Evolutionary conservation across 305 asterid genomes (phyloP).

Genomic region (Solanum hybrid): DNA sequence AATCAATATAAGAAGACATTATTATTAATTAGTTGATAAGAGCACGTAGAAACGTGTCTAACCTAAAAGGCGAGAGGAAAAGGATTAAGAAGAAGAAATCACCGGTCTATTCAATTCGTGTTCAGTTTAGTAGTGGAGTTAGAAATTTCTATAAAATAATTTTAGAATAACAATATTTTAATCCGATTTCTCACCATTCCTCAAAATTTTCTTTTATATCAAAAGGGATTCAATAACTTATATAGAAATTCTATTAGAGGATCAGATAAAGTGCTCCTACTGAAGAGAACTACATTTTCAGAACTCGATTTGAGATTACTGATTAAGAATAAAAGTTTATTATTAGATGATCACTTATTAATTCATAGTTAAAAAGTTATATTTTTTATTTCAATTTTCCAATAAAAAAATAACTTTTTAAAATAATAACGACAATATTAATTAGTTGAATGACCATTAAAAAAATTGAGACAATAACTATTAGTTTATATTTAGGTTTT

Average conservation of each 20-base stretch:
- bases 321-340: too few species aligned
- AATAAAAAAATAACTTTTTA: too few species aligned
- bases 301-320: neutral
- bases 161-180: neutral
- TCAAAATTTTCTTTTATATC: neutral
- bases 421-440: too few species aligned
- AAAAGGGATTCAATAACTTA: neutral
- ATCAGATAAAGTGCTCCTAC: neutral
- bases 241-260: neutral
- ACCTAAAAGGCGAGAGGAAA: neutral
- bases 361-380: too few species aligned
- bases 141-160: neutral
- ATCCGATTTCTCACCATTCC: neutral
- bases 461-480: too few species aligned
- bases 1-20: neutral
- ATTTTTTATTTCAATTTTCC: too few species aligned
- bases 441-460: too few species aligned
- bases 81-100: neutral
- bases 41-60: neutral
- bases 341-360: too few species aligned
- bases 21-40: neutral
- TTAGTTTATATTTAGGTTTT: too few species aligned
- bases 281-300: too few species aligned
- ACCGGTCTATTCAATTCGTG: neutral
- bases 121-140: neutral